These are phyloP conservation scores for Dimargaris verticillata DNA, from an alignment of 192 early-diverging fungal species.

Conservation along the genomic window DNA sequence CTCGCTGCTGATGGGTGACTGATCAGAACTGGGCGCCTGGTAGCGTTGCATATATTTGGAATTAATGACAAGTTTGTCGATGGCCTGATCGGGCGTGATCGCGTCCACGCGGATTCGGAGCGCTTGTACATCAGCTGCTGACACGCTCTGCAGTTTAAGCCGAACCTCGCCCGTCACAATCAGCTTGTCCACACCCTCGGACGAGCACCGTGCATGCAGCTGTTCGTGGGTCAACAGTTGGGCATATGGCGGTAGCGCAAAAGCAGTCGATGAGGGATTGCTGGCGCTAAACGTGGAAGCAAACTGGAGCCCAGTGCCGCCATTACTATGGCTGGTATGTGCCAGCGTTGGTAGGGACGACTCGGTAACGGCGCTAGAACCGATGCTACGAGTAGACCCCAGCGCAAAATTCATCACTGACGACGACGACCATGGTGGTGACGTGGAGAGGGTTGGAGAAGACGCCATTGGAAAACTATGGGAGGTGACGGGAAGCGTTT, in stretches of 20 bases:
- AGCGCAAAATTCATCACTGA: neutral
- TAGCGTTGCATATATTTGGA: neutral
- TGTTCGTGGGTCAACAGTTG: neutral
- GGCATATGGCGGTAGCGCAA: too few relatives aligned
- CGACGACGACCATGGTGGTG: neutral
- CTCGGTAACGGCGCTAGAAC: too few relatives aligned
- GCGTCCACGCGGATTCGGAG: neutral
- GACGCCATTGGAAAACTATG: too few relatives aligned
- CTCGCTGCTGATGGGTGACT: neutral
- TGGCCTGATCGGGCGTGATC: neutral
- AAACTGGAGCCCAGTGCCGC: too few relatives aligned
- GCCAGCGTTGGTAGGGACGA: too few relatives aligned
- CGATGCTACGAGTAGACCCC: too few relatives aligned
- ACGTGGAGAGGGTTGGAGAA: too few relatives aligned
- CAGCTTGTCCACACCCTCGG: neutral
- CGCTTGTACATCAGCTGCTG: neutral
- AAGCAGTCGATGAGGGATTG: neutral
- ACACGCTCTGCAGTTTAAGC: neutral
- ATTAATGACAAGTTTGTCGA: neutral
- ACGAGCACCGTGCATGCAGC: neutral
- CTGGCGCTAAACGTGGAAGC: neutral
- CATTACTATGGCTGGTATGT: too few relatives aligned
- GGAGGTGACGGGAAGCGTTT: neutral
- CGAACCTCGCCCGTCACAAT: slow-evolving; percentile 3
- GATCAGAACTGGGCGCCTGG: neutral